These are phyloP conservation scores for Sugiyamaella boreocaroliniensis DNA, from an alignment of 805 yeast species.

Conservation along the genomic window DNA sequence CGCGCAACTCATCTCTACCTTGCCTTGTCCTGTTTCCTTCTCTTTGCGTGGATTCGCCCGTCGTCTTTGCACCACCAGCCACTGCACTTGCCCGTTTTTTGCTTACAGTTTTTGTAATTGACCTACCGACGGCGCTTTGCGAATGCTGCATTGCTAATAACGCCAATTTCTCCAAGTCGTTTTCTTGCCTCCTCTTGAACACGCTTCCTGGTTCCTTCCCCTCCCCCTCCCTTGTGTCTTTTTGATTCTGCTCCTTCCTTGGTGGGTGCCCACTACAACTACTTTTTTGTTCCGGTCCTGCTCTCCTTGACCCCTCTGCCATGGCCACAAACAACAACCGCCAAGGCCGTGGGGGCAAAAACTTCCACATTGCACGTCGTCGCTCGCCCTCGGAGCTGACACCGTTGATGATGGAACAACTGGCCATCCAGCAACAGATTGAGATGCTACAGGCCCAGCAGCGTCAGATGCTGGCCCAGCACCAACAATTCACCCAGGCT, in stretches of 20 bases:
- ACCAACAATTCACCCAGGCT: slow-evolving; percentile 37
- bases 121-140: neutral
- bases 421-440: slow-evolving; percentile 78
- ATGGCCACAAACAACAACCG: neutral
- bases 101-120: neutral
- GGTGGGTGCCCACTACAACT: no score
- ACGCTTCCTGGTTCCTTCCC: no score
- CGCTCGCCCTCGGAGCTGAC: slow-evolving; percentile 95
- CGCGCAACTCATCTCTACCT: neutral
- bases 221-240: neutral
- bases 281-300: neutral
- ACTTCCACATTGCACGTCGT: slow-evolving; percentile 91
- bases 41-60: neutral
- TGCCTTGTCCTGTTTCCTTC: neutral
- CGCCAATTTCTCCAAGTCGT: no score
- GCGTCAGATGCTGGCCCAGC: slow-evolving; percentile 74
- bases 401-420: slow-evolving; percentile 76
- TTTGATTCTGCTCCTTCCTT: neutral
- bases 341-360: slow-evolving; percentile 30
- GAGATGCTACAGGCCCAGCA: slow-evolving; percentile 90
- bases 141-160: neutral
- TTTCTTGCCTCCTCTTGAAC: no score
- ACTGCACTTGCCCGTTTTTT: no score
- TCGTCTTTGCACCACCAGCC: neutral
- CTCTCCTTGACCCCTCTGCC: neutral